These are phyloP conservation scores for Chimonanthus praecox DNA, from an alignment of 164 flowering plant species.

Conservation along the genomic window DNA sequence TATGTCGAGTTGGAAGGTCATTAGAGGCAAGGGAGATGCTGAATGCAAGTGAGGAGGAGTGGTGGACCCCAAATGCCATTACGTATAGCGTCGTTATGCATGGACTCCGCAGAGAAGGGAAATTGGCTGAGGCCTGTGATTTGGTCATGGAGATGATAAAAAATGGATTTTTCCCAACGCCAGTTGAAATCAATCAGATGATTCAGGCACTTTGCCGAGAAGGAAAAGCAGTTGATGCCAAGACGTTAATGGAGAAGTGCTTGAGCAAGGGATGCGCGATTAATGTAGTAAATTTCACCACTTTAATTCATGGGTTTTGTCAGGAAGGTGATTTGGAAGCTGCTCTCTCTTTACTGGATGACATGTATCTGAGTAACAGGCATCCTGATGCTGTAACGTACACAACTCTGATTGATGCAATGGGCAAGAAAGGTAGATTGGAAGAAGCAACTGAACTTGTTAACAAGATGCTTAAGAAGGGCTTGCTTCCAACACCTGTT, in stretches of 20 bases:
- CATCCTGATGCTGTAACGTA: constrained; percentile 82
- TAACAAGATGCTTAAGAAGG: constrained; percentile 60
- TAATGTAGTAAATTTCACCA: constrained; percentile 73
- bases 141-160: constrained; percentile 60
- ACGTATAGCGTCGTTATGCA: constrained; percentile 82
- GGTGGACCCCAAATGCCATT: constrained; percentile 90
- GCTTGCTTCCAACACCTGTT: constrained; percentile 72
- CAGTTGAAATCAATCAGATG: constrained; percentile 73
- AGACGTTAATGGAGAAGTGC: constrained; percentile 70
- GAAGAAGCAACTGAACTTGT: constrained; percentile 67
- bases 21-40: constrained; percentile 80
- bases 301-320: constrained; percentile 84
- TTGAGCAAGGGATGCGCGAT: constrained; percentile 69
- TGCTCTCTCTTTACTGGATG: constrained; percentile 83
- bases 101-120: constrained; percentile 82
- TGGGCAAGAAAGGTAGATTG: constrained; percentile 64
- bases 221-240: constrained; percentile 52
- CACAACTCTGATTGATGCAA: constrained; percentile 64
- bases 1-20: constrained; percentile 64
- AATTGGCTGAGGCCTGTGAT: constrained; percentile 68
- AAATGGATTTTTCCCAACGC: constrained; percentile 64
- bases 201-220: constrained; percentile 61
- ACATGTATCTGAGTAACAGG: constrained; percentile 81
- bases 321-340: constrained; percentile 57
- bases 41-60: constrained; percentile 61